phyloP scores from a whole-genome alignment of 352 stramenopile genomes.

The Phytophthora hibernalis region DNA sequence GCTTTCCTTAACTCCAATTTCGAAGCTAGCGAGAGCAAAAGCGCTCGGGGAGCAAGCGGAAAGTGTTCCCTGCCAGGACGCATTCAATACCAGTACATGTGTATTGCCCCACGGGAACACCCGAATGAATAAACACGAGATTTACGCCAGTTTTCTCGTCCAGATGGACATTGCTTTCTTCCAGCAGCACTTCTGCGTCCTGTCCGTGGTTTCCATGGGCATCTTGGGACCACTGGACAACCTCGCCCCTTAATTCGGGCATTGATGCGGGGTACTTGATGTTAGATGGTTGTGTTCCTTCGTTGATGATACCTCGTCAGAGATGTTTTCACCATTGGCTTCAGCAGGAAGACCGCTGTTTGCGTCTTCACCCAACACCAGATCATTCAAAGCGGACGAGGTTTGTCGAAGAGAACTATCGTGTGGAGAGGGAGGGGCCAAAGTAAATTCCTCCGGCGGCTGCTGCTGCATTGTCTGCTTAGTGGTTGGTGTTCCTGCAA shows the following conservation, averaged over 20 bases:
- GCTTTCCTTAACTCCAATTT: constrained; percentile 61
- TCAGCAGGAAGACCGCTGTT: not conserved
- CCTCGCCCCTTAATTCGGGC: not conserved
- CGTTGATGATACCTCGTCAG: not conserved
- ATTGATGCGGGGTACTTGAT: not conserved
- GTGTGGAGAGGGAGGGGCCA: not conserved
- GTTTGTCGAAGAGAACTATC: not conserved
- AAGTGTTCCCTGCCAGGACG: constrained; percentile 58
- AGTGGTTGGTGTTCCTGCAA: constrained; percentile 17
- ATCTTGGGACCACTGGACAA: not conserved
- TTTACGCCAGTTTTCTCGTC: constrained; percentile 63
- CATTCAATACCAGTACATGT: constrained; percentile 65
- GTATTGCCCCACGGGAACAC: constrained; percentile 58
- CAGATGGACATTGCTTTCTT: constrained; percentile 66
- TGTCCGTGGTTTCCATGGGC: not conserved
- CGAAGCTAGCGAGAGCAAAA: constrained; percentile 47
- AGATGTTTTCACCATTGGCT: not conserved
- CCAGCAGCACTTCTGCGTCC: constrained; percentile 41
- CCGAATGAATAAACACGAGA: constrained; percentile 55
- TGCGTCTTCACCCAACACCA: constrained; percentile 3
- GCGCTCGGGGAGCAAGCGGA: constrained; percentile 49
- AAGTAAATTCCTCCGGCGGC: not conserved
- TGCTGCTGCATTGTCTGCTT: not conserved
- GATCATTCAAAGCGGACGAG: not conserved
- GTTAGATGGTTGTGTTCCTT: not conserved